Evolutionary conservation across 345 rosid genomes (phyloP).

Genomic region (Corymbia maculata): DNA sequence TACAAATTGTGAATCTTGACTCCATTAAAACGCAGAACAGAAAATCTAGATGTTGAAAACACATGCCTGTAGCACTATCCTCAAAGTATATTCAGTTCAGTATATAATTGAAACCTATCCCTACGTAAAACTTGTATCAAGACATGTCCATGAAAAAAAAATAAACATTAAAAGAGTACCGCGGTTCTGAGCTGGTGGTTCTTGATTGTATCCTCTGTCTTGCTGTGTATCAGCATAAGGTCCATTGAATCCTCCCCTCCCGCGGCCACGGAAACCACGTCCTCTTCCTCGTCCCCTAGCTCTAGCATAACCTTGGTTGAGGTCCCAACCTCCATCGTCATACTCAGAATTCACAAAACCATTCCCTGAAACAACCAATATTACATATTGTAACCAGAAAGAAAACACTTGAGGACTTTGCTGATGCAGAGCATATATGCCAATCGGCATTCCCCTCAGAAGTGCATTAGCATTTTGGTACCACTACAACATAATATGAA

Average conservation of each 20-base stretch:
- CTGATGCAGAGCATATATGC: neutral
- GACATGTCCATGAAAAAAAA: neutral
- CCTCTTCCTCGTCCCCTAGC: conserved; percentile 94
- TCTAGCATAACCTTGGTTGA: conserved; percentile 49
- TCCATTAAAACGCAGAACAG: neutral
- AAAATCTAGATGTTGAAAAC: neutral
- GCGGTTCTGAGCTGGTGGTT: conserved; percentile 34
- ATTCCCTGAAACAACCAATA: conserved; percentile 39
- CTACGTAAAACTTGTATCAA: neutral
- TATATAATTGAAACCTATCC: neutral
- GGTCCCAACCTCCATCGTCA: conserved; percentile 79
- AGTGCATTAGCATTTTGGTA: neutral
- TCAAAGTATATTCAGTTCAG: neutral
- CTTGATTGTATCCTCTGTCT: conserved; percentile 63
- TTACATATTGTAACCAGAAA: neutral
- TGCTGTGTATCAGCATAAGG: conserved; percentile 52
- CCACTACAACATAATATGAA: neutral
- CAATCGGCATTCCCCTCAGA: neutral
- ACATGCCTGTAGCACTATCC: neutral
- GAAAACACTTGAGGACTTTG: neutral
- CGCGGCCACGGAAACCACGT: conserved; percentile 63
- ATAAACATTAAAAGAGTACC: neutral
- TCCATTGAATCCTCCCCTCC: conserved; percentile 81
- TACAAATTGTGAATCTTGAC: neutral
- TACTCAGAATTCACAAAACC: conserved; percentile 46